Percentiles rank a stretch among this genome's conserved stretches.
phyloP scores from a whole-genome alignment of 768 basidiomycete genomes.

The Russula abietina region DNA sequence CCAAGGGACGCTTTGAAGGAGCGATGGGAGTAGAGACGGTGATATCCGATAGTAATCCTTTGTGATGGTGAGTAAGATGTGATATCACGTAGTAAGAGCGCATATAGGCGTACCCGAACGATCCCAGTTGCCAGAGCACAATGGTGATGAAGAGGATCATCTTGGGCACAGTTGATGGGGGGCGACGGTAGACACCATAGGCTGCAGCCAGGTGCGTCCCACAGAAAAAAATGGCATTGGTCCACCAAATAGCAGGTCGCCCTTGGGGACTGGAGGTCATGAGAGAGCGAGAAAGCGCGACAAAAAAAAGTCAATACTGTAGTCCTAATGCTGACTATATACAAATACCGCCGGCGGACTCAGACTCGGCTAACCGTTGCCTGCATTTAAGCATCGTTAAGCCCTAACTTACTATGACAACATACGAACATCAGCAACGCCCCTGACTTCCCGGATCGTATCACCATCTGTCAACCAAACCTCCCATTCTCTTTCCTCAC shows the following conservation, averaged over 20 bases:
- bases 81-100: neutral
- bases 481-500: constrained; percentile 52
- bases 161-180: constrained; percentile 39
- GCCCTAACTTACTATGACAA: too few species aligned
- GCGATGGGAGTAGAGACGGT: constrained; percentile 72
- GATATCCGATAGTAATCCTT: constrained; percentile 73
- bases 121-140: constrained; percentile 61
- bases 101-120: constrained; percentile 50
- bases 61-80: neutral
- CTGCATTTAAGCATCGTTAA: too few species aligned
- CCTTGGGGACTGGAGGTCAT: constrained; percentile 1
- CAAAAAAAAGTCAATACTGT: too few species aligned
- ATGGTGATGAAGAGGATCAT: constrained; percentile 49
- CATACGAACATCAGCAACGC: too few species aligned
- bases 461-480: constrained; percentile 59
- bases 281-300: neutral
- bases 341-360: too few species aligned
- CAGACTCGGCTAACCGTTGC: too few species aligned
- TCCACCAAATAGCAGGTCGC: constrained; percentile 50
- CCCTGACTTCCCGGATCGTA: constrained; percentile 48
- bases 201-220: constrained; percentile 51
- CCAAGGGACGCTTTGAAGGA: constrained; percentile 54
- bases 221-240: constrained; percentile 53
- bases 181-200: constrained; percentile 46
- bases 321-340: too few species aligned